Conservation (phyloP, 148 eudicot species). For the Fallopia convolvulus region DNA sequence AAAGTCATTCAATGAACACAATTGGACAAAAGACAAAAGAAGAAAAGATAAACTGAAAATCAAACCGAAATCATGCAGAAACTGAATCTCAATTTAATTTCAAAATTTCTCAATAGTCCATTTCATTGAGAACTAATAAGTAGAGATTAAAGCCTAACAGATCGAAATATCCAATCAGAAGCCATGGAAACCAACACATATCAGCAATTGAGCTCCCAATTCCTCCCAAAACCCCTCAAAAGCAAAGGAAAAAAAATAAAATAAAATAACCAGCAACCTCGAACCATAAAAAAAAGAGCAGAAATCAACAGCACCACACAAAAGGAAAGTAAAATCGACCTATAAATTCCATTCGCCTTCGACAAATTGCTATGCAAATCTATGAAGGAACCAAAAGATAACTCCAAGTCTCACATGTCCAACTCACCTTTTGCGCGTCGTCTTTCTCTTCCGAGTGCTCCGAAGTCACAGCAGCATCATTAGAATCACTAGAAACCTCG, state of each 20-base stretch:
- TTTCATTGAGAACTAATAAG: background rate
- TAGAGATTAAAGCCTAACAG: background rate
- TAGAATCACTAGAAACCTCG: slow-evolving; percentile 14
- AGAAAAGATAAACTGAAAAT: background rate
- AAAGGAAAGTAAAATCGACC: too few relatives aligned
- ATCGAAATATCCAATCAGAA: background rate
- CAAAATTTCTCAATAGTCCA: too few relatives aligned
- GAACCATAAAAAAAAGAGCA: background rate
- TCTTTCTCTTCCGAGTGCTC: slow-evolving; percentile 3
- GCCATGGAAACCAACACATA: background rate
- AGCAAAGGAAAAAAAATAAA: background rate
- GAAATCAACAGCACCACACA: background rate
- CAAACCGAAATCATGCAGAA: background rate
- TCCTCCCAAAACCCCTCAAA: background rate
- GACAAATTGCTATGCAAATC: background rate
- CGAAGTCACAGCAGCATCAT: slow-evolving; percentile 9
- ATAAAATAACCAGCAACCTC: background rate
- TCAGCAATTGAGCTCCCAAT: background rate
- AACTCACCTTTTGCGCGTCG: background rate
- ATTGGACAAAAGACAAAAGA: too few relatives aligned
- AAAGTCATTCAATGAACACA: too few relatives aligned
- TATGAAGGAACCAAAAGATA: too few relatives aligned
- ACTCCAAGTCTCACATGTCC: background rate
- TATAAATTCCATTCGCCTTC: slow-evolving; percentile 14
- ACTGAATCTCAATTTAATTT: background rate